Evolutionary conservation across 495 filamentous ascomycete species (phyloP), one percentile per base, ranked within the genome.

Genomic region (Penicillium cinerascens): DNA sequence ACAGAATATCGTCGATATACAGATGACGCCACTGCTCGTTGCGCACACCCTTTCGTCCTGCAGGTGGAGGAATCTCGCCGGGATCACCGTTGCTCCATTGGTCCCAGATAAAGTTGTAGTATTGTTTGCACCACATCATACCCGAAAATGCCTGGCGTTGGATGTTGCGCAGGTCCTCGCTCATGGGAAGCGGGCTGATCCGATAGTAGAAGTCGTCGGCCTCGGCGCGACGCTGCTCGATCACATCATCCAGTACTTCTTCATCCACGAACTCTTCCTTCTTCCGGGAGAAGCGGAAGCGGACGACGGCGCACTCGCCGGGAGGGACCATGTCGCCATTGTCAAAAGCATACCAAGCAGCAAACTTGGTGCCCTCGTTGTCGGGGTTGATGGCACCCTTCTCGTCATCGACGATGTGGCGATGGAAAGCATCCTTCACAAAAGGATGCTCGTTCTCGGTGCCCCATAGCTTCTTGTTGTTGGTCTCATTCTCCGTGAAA

Each of bases 41-140:
- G 38, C 92, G 84, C 43, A 97, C 79, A 2, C 79, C 76, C 66
- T 93, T 96, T 39, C 92, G 78, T 11, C 82, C 82, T 4, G 87
- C 76, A 0, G 92, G 92, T 42, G 92, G 92, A 11, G 92, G 88
- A 13, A 92, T 89, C 72, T 80, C 89, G 69, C 55, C 75, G 4
- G 82, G 81, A 56, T 85, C 83, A 21, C 83, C 92, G 61, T 92
- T 96, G 15, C 89, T 88, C 92, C 92, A 97, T 64, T 97, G 87
- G 41, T 96, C 91, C 89, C 89, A 96, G 56, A 96, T 84, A 69
- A 97, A 96, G 61, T 95, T 84, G 66, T 97, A 97, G 69, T 87
- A 88, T 70, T 97, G 92, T 68, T 97, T 97, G 42, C 85, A 91
- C 92, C 92, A 97, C 77, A 97, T 83, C 93, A 97, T 97, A 38